Base-by-base conservation (phyloP, 2,329 filamentous ascomycete species). In the Sporothrix phasma region DNA sequence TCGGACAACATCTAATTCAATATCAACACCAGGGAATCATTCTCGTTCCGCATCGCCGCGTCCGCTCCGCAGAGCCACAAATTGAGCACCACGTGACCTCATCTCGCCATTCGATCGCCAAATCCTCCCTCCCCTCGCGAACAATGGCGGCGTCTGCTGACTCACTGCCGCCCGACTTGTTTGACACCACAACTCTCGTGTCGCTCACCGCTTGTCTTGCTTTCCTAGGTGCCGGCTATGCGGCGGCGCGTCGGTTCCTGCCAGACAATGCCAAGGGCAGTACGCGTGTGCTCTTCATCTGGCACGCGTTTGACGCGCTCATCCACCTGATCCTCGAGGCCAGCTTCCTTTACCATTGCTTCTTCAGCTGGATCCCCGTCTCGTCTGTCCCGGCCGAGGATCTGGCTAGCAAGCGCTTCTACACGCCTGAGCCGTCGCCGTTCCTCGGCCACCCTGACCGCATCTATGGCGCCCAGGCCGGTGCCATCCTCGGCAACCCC, bases 261-360 rank as follows among this genome's bases (percentile, higher is more conserved):
- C 73, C 87, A 3, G 71, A 78, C 1, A 76, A 82, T 1, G 73
- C 77, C 43, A 83, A 85, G 61, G 80, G 81, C 64, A 90, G 90
- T 67, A 81, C 82, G 64, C 90, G 92, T 67, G 78, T 89, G 73
- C 86, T 97, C 68, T 96, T 96, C 81, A 84, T 95, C 76, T 97
- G 93, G 93, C 92, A 97, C 78, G 83, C 90, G 43, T 95, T 96
- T 77, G 92, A 97, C 75, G 90, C 90, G 37, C 82, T 97, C 49
- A 93, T 92, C 71, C 94, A 99, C 78, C 85, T 95, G 76, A 80
- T 91, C 74, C 88, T 97, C 73, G 93, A 97, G 78, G 92, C 91
- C 62, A 88, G 86, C 71, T 97, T 91, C 76, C 85, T 97, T 26
- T 97, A 92, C 81, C 90, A 96, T 77, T 96, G 90, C 79, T 95